Percentiles rank a stretch among this genome's conserved stretches.
Conservation (phyloP, 345 rosid genomes). For the Boechera divaricarpa region DNA sequence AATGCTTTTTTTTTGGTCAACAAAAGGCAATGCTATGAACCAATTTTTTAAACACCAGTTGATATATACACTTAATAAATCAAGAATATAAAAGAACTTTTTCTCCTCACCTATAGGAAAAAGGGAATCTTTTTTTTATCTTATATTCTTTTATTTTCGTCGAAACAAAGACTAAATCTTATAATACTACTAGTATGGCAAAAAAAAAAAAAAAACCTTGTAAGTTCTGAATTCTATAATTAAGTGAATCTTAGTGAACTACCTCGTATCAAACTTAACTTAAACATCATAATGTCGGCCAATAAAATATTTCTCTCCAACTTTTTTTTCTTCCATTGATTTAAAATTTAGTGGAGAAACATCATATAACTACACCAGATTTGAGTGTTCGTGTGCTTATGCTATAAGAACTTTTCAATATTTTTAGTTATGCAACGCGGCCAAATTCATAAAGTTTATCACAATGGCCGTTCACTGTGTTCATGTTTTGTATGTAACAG, state of each 20-base stretch:
- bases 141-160: not conserved
- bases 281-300: conserved; percentile 29
- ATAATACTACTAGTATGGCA: not conserved
- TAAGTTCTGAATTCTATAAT: conserved; percentile 4
- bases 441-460: not conserved
- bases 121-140: not conserved
- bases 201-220: not conserved
- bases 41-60: not conserved
- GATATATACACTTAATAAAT: not conserved
- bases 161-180: not conserved
- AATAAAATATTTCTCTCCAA: not conserved
- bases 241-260: conserved; percentile 32
- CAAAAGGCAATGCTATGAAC: not conserved
- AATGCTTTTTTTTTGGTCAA: not conserved
- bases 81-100: not conserved
- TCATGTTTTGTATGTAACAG: too few species aligned
- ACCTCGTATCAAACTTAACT: conserved; percentile 37
- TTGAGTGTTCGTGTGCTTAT: not conserved
- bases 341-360: not conserved
- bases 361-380: not conserved
- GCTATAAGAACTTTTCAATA: not conserved
- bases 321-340: not conserved
- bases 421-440: not conserved
- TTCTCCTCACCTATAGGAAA: not conserved
- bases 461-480: not conserved